Base-by-base conservation (phyloP, 257 asterid species). In the Phtheirospermum japonicum region DNA sequence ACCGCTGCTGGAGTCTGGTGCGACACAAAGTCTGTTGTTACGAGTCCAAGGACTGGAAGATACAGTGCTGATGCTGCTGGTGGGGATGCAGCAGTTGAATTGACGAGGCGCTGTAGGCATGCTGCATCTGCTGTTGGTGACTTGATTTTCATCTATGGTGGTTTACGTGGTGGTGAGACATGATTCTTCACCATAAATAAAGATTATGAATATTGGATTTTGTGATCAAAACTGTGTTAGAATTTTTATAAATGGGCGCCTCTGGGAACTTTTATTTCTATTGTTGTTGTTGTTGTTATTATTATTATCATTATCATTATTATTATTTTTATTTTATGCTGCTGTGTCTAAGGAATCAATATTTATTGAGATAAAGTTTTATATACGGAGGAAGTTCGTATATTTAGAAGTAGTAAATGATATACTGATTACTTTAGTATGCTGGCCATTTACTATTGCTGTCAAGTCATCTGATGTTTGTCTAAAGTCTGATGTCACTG, bases 1-100 rank as follows among this genome's bases (percentile, higher is more conserved):
- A 89, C 99, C 23, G 99, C 99, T 51, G 99, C 99, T 63, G 99
- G 99, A 72, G 97, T 94, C 32, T 94, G 99, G 99, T 94, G 97
- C 39, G 99, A 94, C 76, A 85, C 90, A 1, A 94, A 81, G 61
- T 87, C 99, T 67, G 97, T 94, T 57, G 96, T 94, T 67, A 90
- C 96, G 9, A 90, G 83, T 72, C 96, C 99, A 26, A 84, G 99
- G 79, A 89, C 96, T 68, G 99, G 99, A 61, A 82, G 84, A 72
- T 93, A 77, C 74, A 93, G 99, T 73, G 99, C 95, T 26, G 97
- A 92, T 77, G 97, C 97, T 74, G 99, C 99, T 66, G 99, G 97
- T 37, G 99, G 99, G 26, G 99, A 92, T 80, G 97, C 99, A 19
- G 95, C 99, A 0, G 97, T 92, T 69, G 99, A 92, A 76, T 77